Evolutionary conservation across 2,329 filamentous ascomycete species (phyloP).

Genomic region (Alternaria sp.): DNA sequence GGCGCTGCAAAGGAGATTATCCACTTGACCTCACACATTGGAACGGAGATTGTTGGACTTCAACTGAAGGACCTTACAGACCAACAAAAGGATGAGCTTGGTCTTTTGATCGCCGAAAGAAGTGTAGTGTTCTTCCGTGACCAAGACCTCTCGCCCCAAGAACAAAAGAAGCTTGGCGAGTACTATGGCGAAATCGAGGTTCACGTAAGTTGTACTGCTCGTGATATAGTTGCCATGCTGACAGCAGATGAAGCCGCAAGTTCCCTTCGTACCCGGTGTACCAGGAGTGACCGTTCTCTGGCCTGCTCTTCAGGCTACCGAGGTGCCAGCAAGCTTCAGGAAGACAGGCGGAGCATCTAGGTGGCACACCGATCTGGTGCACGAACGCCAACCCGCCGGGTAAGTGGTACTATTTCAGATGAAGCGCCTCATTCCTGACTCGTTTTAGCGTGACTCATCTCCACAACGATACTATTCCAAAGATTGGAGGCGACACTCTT

Average conservation of each 20-base stretch:
- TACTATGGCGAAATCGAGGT: constrained; percentile 67
- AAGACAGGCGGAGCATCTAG: constrained; percentile 72
- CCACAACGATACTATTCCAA: constrained; percentile 73
- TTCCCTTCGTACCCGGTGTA: constrained; percentile 73
- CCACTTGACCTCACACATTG: constrained; percentile 49
- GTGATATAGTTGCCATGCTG: not conserved
- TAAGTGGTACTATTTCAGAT: constrained; percentile 12
- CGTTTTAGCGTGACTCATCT: constrained; percentile 66
- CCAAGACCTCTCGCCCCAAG: constrained; percentile 53
- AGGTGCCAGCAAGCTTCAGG: constrained; percentile 69
- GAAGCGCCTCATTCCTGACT: constrained; percentile 1
- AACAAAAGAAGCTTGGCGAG: constrained; percentile 45
- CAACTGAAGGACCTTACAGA: constrained; percentile 60
- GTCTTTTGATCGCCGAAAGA: constrained; percentile 51
- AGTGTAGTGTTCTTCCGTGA: constrained; percentile 63
- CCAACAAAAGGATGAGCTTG: constrained; percentile 61
- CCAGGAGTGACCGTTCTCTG: constrained; percentile 72
- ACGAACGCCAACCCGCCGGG: constrained; percentile 75
- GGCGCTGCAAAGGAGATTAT: constrained; percentile 55
- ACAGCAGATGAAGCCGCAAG: constrained; percentile 66
- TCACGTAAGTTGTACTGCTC: constrained; percentile 62
- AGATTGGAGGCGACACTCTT: constrained; percentile 73
- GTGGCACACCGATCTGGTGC: constrained; percentile 77
- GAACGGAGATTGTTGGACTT: constrained; percentile 51
- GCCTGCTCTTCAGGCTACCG: constrained; percentile 72